Evolutionary conservation across 108 stramenopile genomes (phyloP), one percentile per base, ranked within the genome.

Genomic region (Aureococcus anophagefferens): DNA sequence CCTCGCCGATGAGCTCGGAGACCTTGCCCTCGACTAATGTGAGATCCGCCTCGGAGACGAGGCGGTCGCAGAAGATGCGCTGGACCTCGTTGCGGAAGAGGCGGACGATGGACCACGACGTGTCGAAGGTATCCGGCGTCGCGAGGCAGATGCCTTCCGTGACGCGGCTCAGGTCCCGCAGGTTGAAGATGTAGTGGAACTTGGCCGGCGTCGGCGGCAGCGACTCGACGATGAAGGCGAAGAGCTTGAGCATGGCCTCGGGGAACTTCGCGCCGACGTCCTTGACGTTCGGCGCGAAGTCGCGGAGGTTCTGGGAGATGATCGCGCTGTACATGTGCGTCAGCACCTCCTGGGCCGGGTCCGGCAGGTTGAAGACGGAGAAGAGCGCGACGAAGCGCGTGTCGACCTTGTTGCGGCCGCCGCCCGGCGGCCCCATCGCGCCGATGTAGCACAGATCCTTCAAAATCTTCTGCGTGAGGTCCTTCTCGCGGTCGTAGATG

Each of bases 121-220:
- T 36, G 33, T 25, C 21, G 64, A 85, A 66, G 35, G 62, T 74
- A 44, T 88, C 88, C 28, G 83, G 76, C 0, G 84, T 87, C 37
- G 84, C 83, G 29, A 79, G 76, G 77, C 86, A 87, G n/a, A 88
- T 62, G 25, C 88, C 88, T 63, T 88, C 88, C 45, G 82, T 87
- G n/a, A 87, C 83, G 33, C 88, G 83, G 13, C 78, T 80, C 0
- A 88, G 79, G 64, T 88, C 88, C 16, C 88, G 69, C n/a, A 88
- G 70, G 66, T 87, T 88, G 77, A 87, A 88, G 36, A 87, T 85
- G 77, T 88, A 88, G 73, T 88, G 88, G 73, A 88, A 88, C 80
- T 88, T 88, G 66, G 78, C 67, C 4, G 88, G 88, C 40, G 88
- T 88, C 16, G 88, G 88, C 14, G 88, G 88, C 0, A 88, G 81